phyloP scores from a whole-genome alignment of 225 moss, liverwort and hornwort species.

The Sphagnum contortum region DNA sequence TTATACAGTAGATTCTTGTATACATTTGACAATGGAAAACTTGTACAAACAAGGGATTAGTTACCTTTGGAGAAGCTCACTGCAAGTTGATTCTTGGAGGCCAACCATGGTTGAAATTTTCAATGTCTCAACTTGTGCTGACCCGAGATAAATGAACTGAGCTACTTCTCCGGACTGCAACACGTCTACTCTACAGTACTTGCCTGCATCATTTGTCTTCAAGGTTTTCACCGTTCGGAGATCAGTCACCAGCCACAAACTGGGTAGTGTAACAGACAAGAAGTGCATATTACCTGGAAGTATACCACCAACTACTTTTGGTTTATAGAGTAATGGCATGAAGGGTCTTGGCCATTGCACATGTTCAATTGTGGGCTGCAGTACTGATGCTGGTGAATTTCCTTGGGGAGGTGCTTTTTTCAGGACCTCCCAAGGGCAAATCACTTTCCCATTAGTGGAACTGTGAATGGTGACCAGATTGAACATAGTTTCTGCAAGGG shows the following conservation, averaged over 20 bases:
- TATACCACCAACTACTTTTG: neutral
- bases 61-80: slow-evolving; percentile 18
- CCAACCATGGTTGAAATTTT: slow-evolving; percentile 31
- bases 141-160: slow-evolving; percentile 28
- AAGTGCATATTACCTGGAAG: neutral
- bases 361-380: neutral
- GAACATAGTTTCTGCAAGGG: slow-evolving; percentile 25
- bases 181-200: slow-evolving; percentile 34
- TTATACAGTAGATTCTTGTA: neutral
- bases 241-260: slow-evolving; percentile 4
- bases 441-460: slow-evolving; percentile 6
- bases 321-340: neutral
- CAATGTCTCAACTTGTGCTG: slow-evolving; percentile 21
- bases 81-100: slow-evolving; percentile 16
- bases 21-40: no score
- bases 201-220: slow-evolving; percentile 8
- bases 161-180: slow-evolving; percentile 37
- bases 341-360: neutral
- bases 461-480: slow-evolving; percentile 17
- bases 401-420: neutral
- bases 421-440: neutral
- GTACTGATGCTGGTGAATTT: no score
- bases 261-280: neutral
- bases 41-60: neutral
- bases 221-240: neutral